Base-by-base conservation (phyloP, 2,329 filamentous ascomycete genomes). In the Pestalotiopsis sp. region DNA sequence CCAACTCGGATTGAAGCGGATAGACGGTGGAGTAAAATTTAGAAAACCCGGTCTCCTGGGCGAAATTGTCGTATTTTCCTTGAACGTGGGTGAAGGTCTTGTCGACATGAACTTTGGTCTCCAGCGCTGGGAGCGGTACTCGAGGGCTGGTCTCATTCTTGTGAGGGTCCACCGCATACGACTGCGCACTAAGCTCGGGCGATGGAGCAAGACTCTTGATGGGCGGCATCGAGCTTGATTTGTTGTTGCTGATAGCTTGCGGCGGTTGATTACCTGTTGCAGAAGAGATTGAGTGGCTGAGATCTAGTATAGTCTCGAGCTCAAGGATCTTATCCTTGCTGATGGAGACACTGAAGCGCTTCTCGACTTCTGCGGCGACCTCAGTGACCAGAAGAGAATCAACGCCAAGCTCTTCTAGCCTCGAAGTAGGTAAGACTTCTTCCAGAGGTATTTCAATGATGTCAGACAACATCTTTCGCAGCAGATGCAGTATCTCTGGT, bases 311-410 rank as follows among this genome's bases (percentile, higher is more conserved):
- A 17, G 23, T 60, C 14, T 60, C 58, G 5, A 60, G 27, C 23
- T 36, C 27, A 13, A 31, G 58, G n/a, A 60, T 13, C n/a, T 11
- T 11, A 25, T 27, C 66, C 41, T 70, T 69, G 7, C 67, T 52
- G 20, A 74, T 56, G 38, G 59, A 60, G 2, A 75, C 36, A 9
- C 57, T 58, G 23, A 75, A 73, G 1, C 38, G 60, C 4, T 66
- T 69, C 45, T 72, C 68, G 11, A 81, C 75, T 17, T 80, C 79
- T 14, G 69, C 68, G 5, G 73, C 67, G 23, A 82, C 69, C 66
- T 82, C 80, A 31, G 75, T 80, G 1, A 70, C 75, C 71, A 81
- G 74, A 11, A 82, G 71, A 7, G 80, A 82, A 66, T 82, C 80
- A 13, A 82, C 73, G 1, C 81, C 80, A 12, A 82, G 68, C 38